Conservation (phyloP, 805 yeast species). For the Ogataea trehaloabstinens region DNA sequence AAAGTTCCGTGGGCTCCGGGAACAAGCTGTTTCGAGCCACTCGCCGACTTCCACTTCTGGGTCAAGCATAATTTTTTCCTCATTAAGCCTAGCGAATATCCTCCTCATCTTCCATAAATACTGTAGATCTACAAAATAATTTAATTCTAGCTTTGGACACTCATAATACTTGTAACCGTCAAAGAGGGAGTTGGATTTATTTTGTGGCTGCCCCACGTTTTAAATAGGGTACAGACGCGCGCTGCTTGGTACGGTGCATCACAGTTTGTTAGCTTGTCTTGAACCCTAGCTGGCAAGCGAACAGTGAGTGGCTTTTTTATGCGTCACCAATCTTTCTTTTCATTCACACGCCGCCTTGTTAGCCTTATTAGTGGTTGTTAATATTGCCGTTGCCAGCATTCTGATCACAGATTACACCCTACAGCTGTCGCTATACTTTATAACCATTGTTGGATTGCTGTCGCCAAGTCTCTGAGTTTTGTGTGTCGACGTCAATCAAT, state of each 20-base stretch:
- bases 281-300: not conserved
- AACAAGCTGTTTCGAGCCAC: no score
- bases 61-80: no score
- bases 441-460: not conserved
- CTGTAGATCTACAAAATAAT: no score
- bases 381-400: no score
- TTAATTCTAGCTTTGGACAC: no score
- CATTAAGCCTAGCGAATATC: no score
- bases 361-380: no score
- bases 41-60: no score
- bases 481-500: not conserved
- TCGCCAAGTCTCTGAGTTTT: not conserved
- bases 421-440: not conserved
- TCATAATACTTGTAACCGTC: no score
- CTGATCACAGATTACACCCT: no score
- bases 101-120: no score
- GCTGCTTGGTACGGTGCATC: constrained; percentile 1
- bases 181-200: not conserved
- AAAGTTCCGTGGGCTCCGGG: no score
- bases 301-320: not conserved
- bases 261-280: not conserved
- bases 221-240: not conserved
- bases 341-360: not conserved
- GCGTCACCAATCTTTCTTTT: not conserved
- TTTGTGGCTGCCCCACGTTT: not conserved